A percentile compares a stretch with the other conserved stretches of the same genome.
phyloP scores from a whole-genome alignment of 169 alveolate genomes.

The Plasmodium blacklocki region DNA sequence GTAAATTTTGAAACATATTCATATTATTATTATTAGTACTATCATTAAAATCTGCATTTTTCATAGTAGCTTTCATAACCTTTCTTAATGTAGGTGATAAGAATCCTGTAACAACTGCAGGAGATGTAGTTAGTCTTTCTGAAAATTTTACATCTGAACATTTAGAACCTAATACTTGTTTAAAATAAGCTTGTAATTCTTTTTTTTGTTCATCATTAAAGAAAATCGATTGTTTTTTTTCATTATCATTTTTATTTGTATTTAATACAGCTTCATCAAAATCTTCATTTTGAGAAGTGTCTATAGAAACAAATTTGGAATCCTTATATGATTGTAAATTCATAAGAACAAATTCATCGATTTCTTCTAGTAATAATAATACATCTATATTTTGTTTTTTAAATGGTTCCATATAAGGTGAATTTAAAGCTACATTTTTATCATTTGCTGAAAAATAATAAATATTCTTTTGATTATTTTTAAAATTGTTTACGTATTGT shows the following conservation, averaged over 20 bases:
- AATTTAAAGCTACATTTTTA: conserved; percentile 88
- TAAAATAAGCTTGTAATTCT: conserved; percentile 38
- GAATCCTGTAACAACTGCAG: conserved; percentile 92
- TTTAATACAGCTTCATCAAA: conserved; percentile 77
- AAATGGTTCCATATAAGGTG: conserved; percentile 93
- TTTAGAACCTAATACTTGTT: conserved; percentile 81
- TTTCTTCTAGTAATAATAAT: conserved; percentile 90
- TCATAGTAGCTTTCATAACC: conserved; percentile 88
- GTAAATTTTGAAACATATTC: conserved; percentile 81
- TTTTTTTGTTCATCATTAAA: conserved; percentile 78
- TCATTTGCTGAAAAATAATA: conserved; percentile 89
- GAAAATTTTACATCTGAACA: conserved; percentile 91
- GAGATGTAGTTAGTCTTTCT: conserved; percentile 89
- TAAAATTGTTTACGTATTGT: conserved; percentile 83
- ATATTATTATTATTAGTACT: too few relatives aligned
- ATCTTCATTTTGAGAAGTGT: conserved; percentile 80
- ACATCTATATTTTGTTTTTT: conserved; percentile 86
- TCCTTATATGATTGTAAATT: conserved; percentile 85
- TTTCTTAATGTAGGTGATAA: conserved; percentile 89
- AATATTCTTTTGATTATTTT: conserved; percentile 88
- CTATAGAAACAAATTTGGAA: conserved; percentile 81
- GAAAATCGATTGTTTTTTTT: conserved; percentile 68
- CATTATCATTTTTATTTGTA: conserved; percentile 44
- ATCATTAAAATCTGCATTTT: conserved; percentile 83
- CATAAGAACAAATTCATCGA: conserved; percentile 91